Evolutionary conservation across 2,329 filamentous ascomycete genomes (phyloP), one percentile per base, ranked within the genome.

Genomic region (Fusarium irregulare): DNA sequence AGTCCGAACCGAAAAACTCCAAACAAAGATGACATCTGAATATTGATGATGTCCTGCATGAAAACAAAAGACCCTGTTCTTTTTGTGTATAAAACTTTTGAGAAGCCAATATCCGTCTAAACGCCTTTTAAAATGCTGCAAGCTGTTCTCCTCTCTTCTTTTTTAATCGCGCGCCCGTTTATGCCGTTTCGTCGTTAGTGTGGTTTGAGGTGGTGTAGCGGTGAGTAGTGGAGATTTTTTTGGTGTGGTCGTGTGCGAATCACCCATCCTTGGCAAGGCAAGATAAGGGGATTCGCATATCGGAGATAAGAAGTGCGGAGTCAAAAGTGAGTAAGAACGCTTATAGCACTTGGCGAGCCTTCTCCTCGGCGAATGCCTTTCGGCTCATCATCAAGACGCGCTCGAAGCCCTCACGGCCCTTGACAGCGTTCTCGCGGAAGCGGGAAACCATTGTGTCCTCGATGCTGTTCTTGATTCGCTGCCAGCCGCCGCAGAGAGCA

Each of bases 321-420:
- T 42, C 32, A 28, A 27, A 53, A 18, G 23, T 21, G 10, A 47
- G 46, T 12, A 4, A 37, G 34, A 37, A 47, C 46, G 23, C 34
- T 75, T 51, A 75, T 59, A 75, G 66, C 61, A 68, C 64, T 57
- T 75, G 74, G 28, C 88, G 85, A 78, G 93, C 91, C 80, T 90
- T 89, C 83, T 98, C 93, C 85, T 98, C 93, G 60, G 93, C 91
- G 77, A 98, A 98, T 1, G 94, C 94, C 77, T 93, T 89, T 72
- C 95, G 86, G 80, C 93, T 97, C 91, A 97, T 97, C 78, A 93
- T 93, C 32, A 99, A 86, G 11, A 99, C 96, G 68, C 91, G 89
- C 84, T 99, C 96, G 78, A 99, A 99, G 3, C 96, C 96, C 81
- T 98, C 94, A 70, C 92, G 90, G 70, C 96, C 96, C 82, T 93